Percentiles rank a stretch among this genome's conserved stretches.
Evolutionary conservation across 805 yeast species (phyloP).

Genomic region (Yamadazyma takamatsuzukensis): DNA sequence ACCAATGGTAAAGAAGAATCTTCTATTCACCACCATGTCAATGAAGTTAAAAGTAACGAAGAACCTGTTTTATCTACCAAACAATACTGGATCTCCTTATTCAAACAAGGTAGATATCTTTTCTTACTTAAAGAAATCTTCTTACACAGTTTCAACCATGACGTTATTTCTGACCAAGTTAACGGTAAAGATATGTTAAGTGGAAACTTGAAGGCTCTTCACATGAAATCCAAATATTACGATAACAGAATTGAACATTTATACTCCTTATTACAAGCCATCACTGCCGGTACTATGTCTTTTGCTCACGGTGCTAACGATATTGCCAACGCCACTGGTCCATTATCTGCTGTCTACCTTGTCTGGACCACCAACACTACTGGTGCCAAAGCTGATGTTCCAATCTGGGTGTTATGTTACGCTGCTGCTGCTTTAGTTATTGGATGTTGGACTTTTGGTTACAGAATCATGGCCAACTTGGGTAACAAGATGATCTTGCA

Average conservation of each 20-base stretch:
- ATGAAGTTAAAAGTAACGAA: slow-evolving; percentile 16
- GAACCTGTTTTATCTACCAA: too few species aligned
- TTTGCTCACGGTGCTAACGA: slow-evolving; percentile 83
- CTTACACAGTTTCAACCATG: slow-evolving; percentile 62
- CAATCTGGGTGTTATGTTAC: slow-evolving; percentile 67
- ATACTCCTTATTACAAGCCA: slow-evolving; percentile 63
- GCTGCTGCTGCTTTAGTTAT: slow-evolving; percentile 65
- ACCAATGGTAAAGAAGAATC: slow-evolving; percentile 6
- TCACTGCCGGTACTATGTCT: slow-evolving; percentile 77
- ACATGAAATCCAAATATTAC: slow-evolving; percentile 57
- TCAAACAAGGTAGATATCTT: slow-evolving; percentile 42
- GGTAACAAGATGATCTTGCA: slow-evolving; percentile 74
- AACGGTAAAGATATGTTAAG: slow-evolving; percentile 35
- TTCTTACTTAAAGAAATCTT: slow-evolving; percentile 38
- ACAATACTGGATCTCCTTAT: slow-evolving; percentile 38
- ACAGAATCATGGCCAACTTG: slow-evolving; percentile 63
- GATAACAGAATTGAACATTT: slow-evolving; percentile 68
- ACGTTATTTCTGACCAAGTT: slow-evolving; percentile 52
- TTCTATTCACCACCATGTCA: too few species aligned
- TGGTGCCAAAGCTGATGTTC: slow-evolving; percentile 51
- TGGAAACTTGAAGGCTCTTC: slow-evolving; percentile 48
- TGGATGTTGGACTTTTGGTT: slow-evolving; percentile 72
- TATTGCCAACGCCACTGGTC: slow-evolving; percentile 76
- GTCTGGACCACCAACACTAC: slow-evolving; percentile 55
- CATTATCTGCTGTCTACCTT: slow-evolving; percentile 60